Evolutionary conservation across 2,329 filamentous ascomycete genomes (phyloP), one percentile per base, ranked within the genome.

Genomic region (Alternaria hordeiaustralica): DNA sequence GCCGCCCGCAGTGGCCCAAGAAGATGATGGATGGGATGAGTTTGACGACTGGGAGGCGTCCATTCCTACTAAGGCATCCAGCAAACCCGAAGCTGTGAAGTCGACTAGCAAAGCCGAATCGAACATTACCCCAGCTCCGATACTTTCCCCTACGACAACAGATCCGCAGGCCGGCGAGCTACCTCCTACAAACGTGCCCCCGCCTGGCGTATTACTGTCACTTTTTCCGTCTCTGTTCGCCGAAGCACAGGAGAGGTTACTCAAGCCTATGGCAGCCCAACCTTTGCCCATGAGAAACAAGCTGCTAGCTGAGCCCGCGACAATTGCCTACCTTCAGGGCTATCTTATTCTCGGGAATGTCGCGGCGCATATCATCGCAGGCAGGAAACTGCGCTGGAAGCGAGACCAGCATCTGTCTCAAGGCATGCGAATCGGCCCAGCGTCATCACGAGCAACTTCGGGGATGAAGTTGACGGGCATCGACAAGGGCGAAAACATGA

Each of bases 381-480:
- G 94, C 11, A 90, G 95, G 61, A 94, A 92, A 73, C 83, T 92
- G 55, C 90, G 95, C 60, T 98, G 95, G 95, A 95, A 97, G 77
- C 88, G 95, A 58, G 95, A 98, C 80, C 90, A 88, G 65, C 89
- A 93, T 65, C 84, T 98, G 12, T 88, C 92, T 2, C 93, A 97
- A 79, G 90, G 90, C 74, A 97, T 97, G 92, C 89, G 91, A 60
- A 97, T 98, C 65, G 88, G 89, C 0, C 87, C 87, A 20, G 92
- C 93, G 1, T 88, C 89, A 15, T 93, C 92, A 71, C 79, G 82
- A 55, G 90, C 86, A 70, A 81, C 82, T 30, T 91, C 86, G n/a
- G 88, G 95, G 4, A 97, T 98, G 95, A 98, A 97, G 80, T 87
- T 98, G 20, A 88, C 91, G 0, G 91, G 93, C 12, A 84, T 98